These are phyloP conservation scores for Galerina sulciceps DNA, from an alignment of 768 basidiomycete species.

Conservation along the genomic window DNA sequence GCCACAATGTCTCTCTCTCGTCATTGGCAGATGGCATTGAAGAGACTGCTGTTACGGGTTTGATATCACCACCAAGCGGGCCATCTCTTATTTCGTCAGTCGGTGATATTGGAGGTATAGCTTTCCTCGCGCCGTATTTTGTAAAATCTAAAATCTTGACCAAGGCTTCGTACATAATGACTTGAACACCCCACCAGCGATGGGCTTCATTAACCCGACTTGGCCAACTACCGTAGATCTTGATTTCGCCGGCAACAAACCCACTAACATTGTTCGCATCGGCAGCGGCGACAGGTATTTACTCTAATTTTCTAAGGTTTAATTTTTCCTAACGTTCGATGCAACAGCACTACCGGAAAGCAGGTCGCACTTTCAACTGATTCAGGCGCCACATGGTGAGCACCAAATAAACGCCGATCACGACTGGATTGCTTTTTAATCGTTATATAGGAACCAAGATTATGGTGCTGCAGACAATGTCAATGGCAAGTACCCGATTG, in stretches of 20 bases:
- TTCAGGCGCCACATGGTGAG: slow-evolving; percentile 55
- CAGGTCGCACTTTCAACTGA: slow-evolving; percentile 63
- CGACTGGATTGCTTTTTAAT: not conserved
- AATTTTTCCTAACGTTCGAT: not conserved
- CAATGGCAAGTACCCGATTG: slow-evolving; percentile 27
- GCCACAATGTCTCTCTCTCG: slow-evolving; percentile 60
- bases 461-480: slow-evolving; percentile 58
- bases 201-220: slow-evolving; percentile 46
- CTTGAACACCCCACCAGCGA: slow-evolving; percentile 43
- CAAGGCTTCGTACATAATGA: slow-evolving; percentile 53
- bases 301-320: not conserved
- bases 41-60: slow-evolving; percentile 58
- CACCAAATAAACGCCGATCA: not conserved
- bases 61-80: slow-evolving; percentile 68
- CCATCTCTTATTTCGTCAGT: slow-evolving; percentile 60
- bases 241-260: slow-evolving; percentile 57
- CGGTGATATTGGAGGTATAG: slow-evolving; percentile 55
- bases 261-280: slow-evolving; percentile 53
- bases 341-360: slow-evolving; percentile 43
- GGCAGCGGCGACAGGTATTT: slow-evolving; percentile 51
- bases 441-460: slow-evolving; percentile 44
- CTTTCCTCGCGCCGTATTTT: not conserved
- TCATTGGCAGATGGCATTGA: slow-evolving; percentile 69
- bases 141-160: not conserved
- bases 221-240: slow-evolving; percentile 53